Percentiles rank a stretch among this genome's conserved stretches.
Conservation (phyloP, 441 rosid species). For the Brassica balearica region DNA sequence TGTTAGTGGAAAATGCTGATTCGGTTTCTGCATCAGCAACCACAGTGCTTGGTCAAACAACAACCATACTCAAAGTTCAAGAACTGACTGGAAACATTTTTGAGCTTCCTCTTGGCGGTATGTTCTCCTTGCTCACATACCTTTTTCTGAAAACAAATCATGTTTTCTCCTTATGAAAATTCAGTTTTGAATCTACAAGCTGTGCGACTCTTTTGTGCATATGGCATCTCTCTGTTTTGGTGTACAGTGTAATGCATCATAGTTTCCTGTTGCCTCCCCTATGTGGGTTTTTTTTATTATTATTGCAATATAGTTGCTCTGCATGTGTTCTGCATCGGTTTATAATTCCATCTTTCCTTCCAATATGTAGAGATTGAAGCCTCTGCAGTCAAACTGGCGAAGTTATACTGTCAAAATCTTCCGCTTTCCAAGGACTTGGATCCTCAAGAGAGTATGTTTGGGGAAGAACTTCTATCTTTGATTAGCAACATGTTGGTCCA, state of each 20-base stretch:
- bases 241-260: constrained; percentile 14
- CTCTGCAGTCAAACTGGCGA: constrained; percentile 66
- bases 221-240: constrained; percentile 20
- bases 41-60: constrained; percentile 82
- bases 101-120: constrained; percentile 64
- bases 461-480: constrained; percentile 90
- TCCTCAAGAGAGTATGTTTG: constrained; percentile 93
- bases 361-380: constrained; percentile 68
- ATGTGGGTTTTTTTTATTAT: constrained; percentile 3
- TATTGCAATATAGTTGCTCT: constrained; percentile 26
- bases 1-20: constrained; percentile 52
- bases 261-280: constrained; percentile 14
- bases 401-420: constrained; percentile 78
- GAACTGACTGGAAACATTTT: constrained; percentile 70
- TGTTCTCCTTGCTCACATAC: constrained; percentile 41
- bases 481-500: constrained; percentile 82
- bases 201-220: constrained; percentile 11
- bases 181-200: neutral
- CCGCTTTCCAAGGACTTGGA: constrained; percentile 93
- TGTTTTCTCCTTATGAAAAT: neutral
- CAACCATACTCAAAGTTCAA: constrained; percentile 70
- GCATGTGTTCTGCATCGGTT: constrained; percentile 33
- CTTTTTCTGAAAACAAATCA: constrained; percentile 1
- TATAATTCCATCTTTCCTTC: constrained; percentile 35
- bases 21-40: constrained; percentile 51